Evolutionary conservation across 768 basidiomycete species (phyloP), one percentile per base, ranked within the genome.

Genomic region (Tylopilus plumbeoviolaceoides): DNA sequence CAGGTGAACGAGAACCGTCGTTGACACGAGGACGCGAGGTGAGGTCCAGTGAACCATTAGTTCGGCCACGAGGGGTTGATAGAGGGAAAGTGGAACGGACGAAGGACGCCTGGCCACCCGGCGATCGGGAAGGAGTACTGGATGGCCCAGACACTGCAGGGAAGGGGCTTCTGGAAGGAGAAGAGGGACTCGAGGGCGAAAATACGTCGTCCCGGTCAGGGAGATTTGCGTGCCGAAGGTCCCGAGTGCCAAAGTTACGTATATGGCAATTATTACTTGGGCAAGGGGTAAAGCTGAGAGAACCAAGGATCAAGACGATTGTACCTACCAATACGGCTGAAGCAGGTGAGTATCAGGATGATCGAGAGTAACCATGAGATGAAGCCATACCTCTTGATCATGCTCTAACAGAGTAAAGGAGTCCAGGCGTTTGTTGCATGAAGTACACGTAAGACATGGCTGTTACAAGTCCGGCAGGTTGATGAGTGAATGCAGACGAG

Each of bases 221-320:
- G 10, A 87, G 79, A 63, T 88, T 87, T 50, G 83, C 84, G 49
- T 84, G 81, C 47, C 87, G 80, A 30, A 89, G 77, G 62, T 88
- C 82, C 48, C 79, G 77, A 9, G 86, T 90, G 20, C 89, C 91
- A 59, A 92, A 94, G 57, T 75, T 80, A 75, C 84, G 87, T 48
- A 82, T 64, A 65, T 95, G 90, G 62, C 92, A 95, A 44, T 76
- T 73, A 76, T 92, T 93, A 73, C 92, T 94, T 68, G 18, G 41
- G 10, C 8, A 55, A 39, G 23, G 21, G n/a, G 11, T 49, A 53
- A 44, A 30, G 28, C 38, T 41, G 27, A 43, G 25, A 25, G 45
- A 28, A 21, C 20, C 3, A 38, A 45, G 12, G 20, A 18, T 41
- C 18, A 35, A 5, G 31, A 7, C 3, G 45, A 30, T 12, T 25